Conservation (phyloP, 2,329 filamentous ascomycete species). For the Trichoderma oligosporum region DNA sequence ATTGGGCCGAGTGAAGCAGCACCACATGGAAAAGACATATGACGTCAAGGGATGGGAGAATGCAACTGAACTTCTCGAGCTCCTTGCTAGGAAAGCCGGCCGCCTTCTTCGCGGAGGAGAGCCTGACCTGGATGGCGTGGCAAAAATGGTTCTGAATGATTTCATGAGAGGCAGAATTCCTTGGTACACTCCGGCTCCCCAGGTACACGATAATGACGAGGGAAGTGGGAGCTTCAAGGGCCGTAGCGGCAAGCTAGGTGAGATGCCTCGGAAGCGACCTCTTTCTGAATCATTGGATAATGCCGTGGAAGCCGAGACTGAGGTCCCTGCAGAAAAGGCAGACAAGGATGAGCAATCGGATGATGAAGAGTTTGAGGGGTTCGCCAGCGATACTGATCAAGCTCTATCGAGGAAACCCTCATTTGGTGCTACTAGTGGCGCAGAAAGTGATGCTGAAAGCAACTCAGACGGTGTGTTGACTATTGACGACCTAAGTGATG, state of each 20-base stretch:
- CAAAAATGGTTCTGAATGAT: slow-evolving; percentile 95
- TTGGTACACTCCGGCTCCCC: slow-evolving; percentile 85
- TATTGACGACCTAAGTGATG: slow-evolving; percentile 33
- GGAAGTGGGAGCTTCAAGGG: slow-evolving; percentile 57
- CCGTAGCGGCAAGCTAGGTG: slow-evolving; percentile 73
- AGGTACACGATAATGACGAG: slow-evolving; percentile 41
- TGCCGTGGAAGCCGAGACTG: slow-evolving; percentile 33
- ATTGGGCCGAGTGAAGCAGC: slow-evolving; percentile 72
- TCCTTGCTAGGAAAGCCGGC: slow-evolving; percentile 81
- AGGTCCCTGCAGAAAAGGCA: slow-evolving; percentile 28
- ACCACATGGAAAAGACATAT: slow-evolving; percentile 91
- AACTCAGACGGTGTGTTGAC: slow-evolving; percentile 39
- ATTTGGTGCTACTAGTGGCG: slow-evolving; percentile 29
- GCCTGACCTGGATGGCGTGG: slow-evolving; percentile 88
- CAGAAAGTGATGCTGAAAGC: slow-evolving; percentile 40
- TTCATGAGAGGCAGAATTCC: slow-evolving; percentile 93
- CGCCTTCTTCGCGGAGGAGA: slow-evolving; percentile 88
- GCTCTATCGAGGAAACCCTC: slow-evolving; percentile 31
- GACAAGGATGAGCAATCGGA: slow-evolving; percentile 32
- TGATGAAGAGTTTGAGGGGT: slow-evolving; percentile 38
- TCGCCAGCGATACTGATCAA: slow-evolving; percentile 36
- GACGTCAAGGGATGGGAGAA: slow-evolving; percentile 76
- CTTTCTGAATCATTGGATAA: slow-evolving; percentile 50
- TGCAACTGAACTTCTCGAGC: slow-evolving; percentile 77
- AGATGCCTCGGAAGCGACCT: slow-evolving; percentile 81